phyloP scores from a whole-genome alignment of 352 stramenopile genomes.

The Phytophthora sojae region DNA sequence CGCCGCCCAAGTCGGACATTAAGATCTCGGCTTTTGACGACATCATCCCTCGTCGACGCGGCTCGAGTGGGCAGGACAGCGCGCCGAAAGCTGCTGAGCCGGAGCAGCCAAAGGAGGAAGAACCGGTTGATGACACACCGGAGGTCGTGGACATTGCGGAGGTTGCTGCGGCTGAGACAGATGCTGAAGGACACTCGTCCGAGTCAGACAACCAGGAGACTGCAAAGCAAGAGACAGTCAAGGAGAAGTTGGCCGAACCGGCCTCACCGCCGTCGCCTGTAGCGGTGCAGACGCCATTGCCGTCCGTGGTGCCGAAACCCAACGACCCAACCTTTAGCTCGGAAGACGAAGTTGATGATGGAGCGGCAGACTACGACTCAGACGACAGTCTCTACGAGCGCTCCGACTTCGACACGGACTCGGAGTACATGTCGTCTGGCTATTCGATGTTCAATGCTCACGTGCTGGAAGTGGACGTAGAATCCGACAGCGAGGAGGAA shows the following conservation, averaged over 20 bases:
- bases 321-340: slow-evolving; percentile 9
- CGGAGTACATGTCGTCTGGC: slow-evolving; percentile 26
- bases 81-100: slow-evolving; percentile 1
- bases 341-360: slow-evolving; percentile 28
- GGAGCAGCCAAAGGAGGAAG: slow-evolving; percentile 10
- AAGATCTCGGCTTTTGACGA: slow-evolving; percentile 52
- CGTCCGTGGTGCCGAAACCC: slow-evolving; percentile 19
- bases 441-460: slow-evolving; percentile 30
- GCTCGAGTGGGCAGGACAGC: slow-evolving; percentile 27
- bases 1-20: slow-evolving; percentile 62
- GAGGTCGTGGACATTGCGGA: background rate
- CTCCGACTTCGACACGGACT: slow-evolving; percentile 51
- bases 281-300: slow-evolving; percentile 9
- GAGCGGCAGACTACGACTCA: slow-evolving; percentile 33
- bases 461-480: slow-evolving; percentile 4
- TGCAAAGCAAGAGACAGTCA: background rate
- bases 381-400: slow-evolving; percentile 43
- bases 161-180: slow-evolving; percentile 2
- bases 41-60: slow-evolving; percentile 34
- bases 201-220: slow-evolving; percentile 22
- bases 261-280: background rate
- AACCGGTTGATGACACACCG: background rate
- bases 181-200: slow-evolving; percentile 9
- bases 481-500: slow-evolving; percentile 13
- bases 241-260: background rate